Conservation (phyloP, 306 rosid genomes). For the Nissolia schottii region DNA sequence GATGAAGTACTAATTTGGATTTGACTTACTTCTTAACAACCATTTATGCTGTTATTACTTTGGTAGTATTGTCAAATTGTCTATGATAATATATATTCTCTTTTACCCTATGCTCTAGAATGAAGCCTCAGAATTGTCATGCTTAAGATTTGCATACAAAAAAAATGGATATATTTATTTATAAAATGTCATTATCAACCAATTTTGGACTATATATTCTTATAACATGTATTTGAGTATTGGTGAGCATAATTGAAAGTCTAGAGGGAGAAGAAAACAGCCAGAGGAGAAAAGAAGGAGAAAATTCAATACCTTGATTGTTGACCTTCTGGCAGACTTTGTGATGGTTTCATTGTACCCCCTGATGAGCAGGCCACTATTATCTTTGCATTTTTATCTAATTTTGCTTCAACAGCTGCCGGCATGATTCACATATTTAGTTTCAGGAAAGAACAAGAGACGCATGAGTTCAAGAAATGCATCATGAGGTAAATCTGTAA, state of each 20-base stretch:
- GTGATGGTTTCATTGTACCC: slow-evolving; percentile 91
- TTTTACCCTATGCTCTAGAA: not conserved
- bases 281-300: not conserved
- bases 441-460: slow-evolving; percentile 15
- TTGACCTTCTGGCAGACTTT: slow-evolving; percentile 93
- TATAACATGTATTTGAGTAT: not conserved
- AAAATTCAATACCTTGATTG: slow-evolving; percentile 68
- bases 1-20: not conserved
- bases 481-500: not conserved
- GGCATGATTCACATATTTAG: not conserved
- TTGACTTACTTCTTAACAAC: not conserved
- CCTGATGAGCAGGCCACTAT: slow-evolving; percentile 91
- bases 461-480: not conserved
- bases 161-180: not conserved
- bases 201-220: not conserved
- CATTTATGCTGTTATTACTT: not conserved
- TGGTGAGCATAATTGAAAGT: not conserved
- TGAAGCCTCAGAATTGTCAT: not conserved
- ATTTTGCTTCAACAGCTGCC: slow-evolving; percentile 71
- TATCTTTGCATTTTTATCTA: slow-evolving; percentile 70
- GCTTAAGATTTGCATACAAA: not conserved
- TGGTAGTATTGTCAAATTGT: not conserved
- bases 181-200: not conserved
- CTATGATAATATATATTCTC: not conserved
- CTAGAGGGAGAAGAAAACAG: not conserved